Conservation (phyloP, 2,329 filamentous ascomycete species). For the Penicillium hordei region DNA sequence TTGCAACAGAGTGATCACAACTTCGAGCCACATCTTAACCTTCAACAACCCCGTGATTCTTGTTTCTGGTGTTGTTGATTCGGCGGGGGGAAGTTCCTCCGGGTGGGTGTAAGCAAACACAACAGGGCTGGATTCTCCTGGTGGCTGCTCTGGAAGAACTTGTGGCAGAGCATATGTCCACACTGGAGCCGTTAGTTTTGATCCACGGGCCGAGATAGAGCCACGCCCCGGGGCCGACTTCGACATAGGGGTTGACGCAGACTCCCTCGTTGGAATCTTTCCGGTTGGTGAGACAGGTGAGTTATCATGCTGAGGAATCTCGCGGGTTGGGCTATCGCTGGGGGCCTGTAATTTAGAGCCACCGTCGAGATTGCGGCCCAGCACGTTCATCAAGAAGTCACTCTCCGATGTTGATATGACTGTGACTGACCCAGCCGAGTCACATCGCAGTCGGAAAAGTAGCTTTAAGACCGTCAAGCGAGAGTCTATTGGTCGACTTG, state of each 20-base stretch:
- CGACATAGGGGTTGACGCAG: conserved; percentile 28
- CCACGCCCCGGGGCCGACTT: conserved; percentile 35
- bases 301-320: conserved; percentile 41
- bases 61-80: conserved; percentile 32
- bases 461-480: conserved; percentile 74
- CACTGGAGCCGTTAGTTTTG: conserved; percentile 46
- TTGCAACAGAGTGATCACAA: conserved; percentile 70
- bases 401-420: conserved; percentile 70
- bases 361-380: conserved; percentile 64
- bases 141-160: conserved; percentile 56
- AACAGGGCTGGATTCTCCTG: conserved; percentile 49
- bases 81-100: conserved; percentile 31
- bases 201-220: conserved; percentile 33
- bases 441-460: conserved; percentile 78
- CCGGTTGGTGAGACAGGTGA: conserved; percentile 25
- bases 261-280: conserved; percentile 35
- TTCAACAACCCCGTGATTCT: conserved; percentile 49
- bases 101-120: conserved; percentile 51
- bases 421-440: conserved; percentile 75
- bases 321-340: conserved; percentile 43
- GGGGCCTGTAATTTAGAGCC: conserved; percentile 45
- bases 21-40: conserved; percentile 71
- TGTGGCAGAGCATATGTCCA: conserved; percentile 60
- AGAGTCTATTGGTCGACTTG: conserved; percentile 64
- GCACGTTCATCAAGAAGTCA: conserved; percentile 67